Base-by-base conservation (phyloP, 495 filamentous ascomycete species). In the Penicillium arizonense region DNA sequence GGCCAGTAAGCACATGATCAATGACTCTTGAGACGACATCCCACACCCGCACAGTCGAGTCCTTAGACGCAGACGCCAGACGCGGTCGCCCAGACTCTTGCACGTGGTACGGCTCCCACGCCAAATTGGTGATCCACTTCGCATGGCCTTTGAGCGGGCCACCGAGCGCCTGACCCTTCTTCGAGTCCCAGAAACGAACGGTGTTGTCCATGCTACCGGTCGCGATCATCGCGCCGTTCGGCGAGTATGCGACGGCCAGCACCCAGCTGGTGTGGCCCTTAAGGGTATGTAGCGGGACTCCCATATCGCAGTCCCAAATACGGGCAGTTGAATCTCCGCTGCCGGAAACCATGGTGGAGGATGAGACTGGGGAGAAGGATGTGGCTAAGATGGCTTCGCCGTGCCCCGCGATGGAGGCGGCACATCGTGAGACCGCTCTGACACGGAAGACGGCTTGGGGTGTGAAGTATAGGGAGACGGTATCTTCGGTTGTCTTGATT, bases 231-330 rank as follows among this genome's bases (percentile, higher is more conserved):
- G 78, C 77, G 13, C 86, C 89, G 62, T 96, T 90, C 7, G 90
- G 93, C 28, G 87, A 91, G 83, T 88, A 99, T 51, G 79, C 82
- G 12, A 96, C 87, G 2, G 84, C 88, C 56, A 99, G 73, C 7
- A 99, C 92, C 93, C 92, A 97, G 53, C 87, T 87, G 12, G 88
- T 89, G 68, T 97, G 95, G 11, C 94, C 94, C 65, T 95, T 96
- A 20, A 99, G 70, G 2, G 92, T 97, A 65, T 88, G 81, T 47
- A 90, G 73, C 0, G 95, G 91, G 1, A 93, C 97, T 39, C 92
- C 92, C 0, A 90, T 97, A 61, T 97, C 89, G 47, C 90, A 95
- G 59, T 99, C 94, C 88, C 90, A 97, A 73, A 99, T 83, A 41
- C 95, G 77, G 6, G 94, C 95, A 6, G 95, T 97, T 30, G 84